Percentiles rank a stretch among this genome's conserved stretches.
These are phyloP conservation scores for Drosera spatulata DNA, from an alignment of 179 eudicot genomes.

Conservation along the genomic window DNA sequence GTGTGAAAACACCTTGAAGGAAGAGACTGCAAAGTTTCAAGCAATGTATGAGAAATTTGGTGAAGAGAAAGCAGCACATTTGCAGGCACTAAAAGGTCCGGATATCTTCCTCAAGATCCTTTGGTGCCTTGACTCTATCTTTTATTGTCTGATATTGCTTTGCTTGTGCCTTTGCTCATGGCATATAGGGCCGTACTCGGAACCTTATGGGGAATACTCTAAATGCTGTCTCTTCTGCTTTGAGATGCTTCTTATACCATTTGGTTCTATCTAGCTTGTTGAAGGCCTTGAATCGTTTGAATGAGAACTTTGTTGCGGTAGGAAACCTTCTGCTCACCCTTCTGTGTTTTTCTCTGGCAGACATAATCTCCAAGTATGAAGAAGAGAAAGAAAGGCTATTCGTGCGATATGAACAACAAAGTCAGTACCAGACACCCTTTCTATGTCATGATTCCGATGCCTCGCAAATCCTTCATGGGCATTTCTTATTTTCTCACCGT, in stretches of 20 bases:
- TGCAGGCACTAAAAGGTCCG: conserved; percentile 73
- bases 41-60: conserved; percentile 53
- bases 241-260: too few species aligned
- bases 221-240: too few species aligned
- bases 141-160: too few species aligned
- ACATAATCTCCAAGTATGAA: conserved; percentile 59
- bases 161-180: too few species aligned
- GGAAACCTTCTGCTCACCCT: background rate
- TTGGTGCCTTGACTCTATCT: too few species aligned
- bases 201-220: too few species aligned
- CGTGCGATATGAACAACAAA: conserved; percentile 70
- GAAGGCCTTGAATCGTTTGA: too few species aligned
- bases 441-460: background rate
- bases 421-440: conserved; percentile 29
- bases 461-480: background rate
- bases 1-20: conserved; percentile 81
- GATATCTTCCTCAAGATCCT: too few species aligned
- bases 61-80: conserved; percentile 71
- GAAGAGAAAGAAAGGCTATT: conserved; percentile 81
- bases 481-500: background rate
- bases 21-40: conserved; percentile 65
- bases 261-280: too few species aligned
- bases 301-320: too few species aligned
- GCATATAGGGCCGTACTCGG: too few species aligned
- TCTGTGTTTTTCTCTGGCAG: conserved; percentile 20